Conservation (phyloP, 768 basidiomycete genomes). For the Termitomyces sp. region DNA sequence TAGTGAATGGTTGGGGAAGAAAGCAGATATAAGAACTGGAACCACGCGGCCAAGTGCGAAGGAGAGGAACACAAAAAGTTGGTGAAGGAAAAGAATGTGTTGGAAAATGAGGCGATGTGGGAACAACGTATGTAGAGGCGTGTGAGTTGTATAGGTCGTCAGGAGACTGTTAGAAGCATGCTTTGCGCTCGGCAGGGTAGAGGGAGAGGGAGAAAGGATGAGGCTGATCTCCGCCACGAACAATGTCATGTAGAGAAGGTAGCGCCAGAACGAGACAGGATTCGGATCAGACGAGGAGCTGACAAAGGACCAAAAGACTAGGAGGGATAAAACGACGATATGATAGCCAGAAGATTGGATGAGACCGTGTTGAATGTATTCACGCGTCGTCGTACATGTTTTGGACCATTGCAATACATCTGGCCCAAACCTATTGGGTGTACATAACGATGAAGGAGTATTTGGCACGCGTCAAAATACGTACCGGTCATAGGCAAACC, state of each 20-base stretch:
- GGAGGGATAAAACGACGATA: slow-evolving; percentile 47
- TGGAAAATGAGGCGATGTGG: slow-evolving; percentile 69
- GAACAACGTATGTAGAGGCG: slow-evolving; percentile 34
- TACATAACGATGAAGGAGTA: not conserved
- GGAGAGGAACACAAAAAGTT: slow-evolving; percentile 69
- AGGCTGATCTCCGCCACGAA: slow-evolving; percentile 62
- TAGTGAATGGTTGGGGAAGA: slow-evolving; percentile 43
- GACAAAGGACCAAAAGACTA: slow-evolving; percentile 61
- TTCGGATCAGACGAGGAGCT: slow-evolving; percentile 43
- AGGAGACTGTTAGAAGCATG: slow-evolving; percentile 14
- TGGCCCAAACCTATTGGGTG: slow-evolving; percentile 64
- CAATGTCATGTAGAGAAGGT: slow-evolving; percentile 59
- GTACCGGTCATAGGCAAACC: slow-evolving; percentile 86
- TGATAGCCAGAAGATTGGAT: slow-evolving; percentile 62
- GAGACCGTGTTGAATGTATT: slow-evolving; percentile 66
- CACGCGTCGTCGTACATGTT: slow-evolving; percentile 56
- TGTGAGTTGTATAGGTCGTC: slow-evolving; percentile 22
- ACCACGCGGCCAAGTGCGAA: slow-evolving; percentile 68
- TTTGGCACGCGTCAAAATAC: slow-evolving; percentile 1
- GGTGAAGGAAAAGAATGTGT: slow-evolving; percentile 72
- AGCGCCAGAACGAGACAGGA: slow-evolving; percentile 73
- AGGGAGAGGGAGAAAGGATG: slow-evolving; percentile 53
- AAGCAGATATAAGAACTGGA: slow-evolving; percentile 58
- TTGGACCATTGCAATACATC: slow-evolving; percentile 63
- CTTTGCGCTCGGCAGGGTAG: slow-evolving; percentile 16